phyloP scores from a whole-genome alignment of 2,329 filamentous ascomycete genomes.

The Herpotrichia juniperi region DNA sequence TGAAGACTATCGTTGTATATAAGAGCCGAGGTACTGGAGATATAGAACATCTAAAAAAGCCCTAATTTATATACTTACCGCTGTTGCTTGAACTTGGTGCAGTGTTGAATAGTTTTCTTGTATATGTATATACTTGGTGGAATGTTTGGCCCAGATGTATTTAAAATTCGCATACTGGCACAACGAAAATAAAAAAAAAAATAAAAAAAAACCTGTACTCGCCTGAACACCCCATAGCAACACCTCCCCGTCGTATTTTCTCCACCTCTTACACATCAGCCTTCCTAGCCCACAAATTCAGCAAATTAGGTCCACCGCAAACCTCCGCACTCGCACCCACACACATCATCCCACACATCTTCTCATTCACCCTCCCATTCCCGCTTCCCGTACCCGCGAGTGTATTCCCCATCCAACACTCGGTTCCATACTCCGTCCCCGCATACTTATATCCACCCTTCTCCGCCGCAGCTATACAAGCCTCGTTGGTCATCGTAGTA shows the following conservation, averaged over 20 bases:
- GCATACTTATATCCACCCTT: neutral
- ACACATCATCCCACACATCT: slow-evolving; percentile 4
- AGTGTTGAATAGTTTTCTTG: too few species aligned
- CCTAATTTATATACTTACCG: too few species aligned
- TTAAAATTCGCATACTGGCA: neutral
- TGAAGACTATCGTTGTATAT: neutral
- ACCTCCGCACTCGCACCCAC: slow-evolving; percentile 6
- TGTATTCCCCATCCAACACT: slow-evolving; percentile 20
- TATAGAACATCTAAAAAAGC: too few species aligned
- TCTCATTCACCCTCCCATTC: slow-evolving; percentile 8
- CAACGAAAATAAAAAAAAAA: neutral
- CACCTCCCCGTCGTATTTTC: too few species aligned
- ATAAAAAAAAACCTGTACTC: neutral
- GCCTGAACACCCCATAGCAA: neutral
- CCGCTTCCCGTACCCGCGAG: neutral
- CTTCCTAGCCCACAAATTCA: slow-evolving; percentile 2
- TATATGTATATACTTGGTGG: too few species aligned
- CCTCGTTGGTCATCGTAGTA: slow-evolving; percentile 4
- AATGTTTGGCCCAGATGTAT: too few species aligned
- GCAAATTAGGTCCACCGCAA: slow-evolving; percentile 3
- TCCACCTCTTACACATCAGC: neutral
- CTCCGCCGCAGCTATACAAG: slow-evolving; percentile 9
- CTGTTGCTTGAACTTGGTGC: too few species aligned
- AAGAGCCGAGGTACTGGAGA: neutral
- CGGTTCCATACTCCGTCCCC: slow-evolving; percentile 74